These are phyloP conservation scores for Chamaenerion angustifolium DNA, from an alignment of 345 rosid species.

Conservation along the genomic window DNA sequence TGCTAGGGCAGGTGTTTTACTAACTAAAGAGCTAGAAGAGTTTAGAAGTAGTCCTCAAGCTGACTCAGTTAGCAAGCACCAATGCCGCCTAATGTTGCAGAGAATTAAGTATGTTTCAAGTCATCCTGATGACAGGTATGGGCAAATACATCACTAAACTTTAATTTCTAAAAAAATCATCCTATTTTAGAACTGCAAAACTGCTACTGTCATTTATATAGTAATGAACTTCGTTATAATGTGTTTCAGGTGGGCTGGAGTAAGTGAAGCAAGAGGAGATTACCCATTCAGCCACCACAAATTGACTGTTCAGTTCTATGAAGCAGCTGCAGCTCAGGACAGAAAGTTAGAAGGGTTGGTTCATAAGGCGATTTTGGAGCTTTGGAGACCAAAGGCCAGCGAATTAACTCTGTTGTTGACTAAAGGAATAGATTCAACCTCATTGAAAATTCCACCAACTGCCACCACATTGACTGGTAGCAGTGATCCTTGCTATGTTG, in stretches of 20 bases:
- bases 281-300: slow-evolving; percentile 99
- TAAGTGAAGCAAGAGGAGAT: slow-evolving; percentile 96
- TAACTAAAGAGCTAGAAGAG: slow-evolving; percentile 89
- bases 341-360: slow-evolving; percentile 89
- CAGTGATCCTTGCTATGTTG: slow-evolving; percentile 95
- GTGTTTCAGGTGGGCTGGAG: slow-evolving; percentile 83
- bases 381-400: slow-evolving; percentile 93
- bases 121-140: slow-evolving; percentile 68
- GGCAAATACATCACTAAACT: not conserved
- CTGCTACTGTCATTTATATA: no score
- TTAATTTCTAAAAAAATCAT: no score
- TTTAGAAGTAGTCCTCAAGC: slow-evolving; percentile 62
- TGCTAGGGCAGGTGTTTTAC: slow-evolving; percentile 65
- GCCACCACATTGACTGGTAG: slow-evolving; percentile 78
- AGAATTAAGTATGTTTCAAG: slow-evolving; percentile 63
- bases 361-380: slow-evolving; percentile 95
- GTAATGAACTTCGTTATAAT: slow-evolving; percentile 2
- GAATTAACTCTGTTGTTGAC: slow-evolving; percentile 70
- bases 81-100: slow-evolving; percentile 81
- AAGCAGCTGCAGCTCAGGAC: slow-evolving; percentile 96
- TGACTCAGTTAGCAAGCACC: slow-evolving; percentile 93
- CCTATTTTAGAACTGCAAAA: no score
- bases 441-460: slow-evolving; percentile 65
- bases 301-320: slow-evolving; percentile 95
- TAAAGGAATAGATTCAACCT: slow-evolving; percentile 60